These are phyloP conservation scores for Metschnikowia cerradonensis DNA, from an alignment of 805 yeast genomes.

Conservation along the genomic window DNA sequence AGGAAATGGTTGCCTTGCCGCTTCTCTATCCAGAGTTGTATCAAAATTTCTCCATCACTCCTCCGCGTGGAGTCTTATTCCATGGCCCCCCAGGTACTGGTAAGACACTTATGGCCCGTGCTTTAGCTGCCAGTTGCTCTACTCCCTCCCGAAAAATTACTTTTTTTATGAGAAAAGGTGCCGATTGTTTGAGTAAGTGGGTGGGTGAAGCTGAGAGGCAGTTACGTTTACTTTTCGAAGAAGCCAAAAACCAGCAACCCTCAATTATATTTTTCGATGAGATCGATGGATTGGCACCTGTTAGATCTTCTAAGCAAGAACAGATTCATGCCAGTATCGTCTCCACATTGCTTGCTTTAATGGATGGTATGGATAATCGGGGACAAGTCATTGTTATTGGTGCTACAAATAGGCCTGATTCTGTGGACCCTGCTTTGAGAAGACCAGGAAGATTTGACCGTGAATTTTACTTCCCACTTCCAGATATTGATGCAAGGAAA, in stretches of 20 bases:
- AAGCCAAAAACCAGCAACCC: constrained; percentile 94
- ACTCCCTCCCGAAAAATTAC: constrained; percentile 82
- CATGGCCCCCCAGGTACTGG: constrained; percentile 99
- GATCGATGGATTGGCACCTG: constrained; percentile 98
- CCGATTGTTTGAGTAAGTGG: constrained; percentile 96
- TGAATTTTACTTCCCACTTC: constrained; percentile 93
- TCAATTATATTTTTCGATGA: constrained; percentile 95
- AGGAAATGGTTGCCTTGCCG: constrained; percentile 96
- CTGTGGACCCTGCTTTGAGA: constrained; percentile 96
- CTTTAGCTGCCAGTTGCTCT: constrained; percentile 92
- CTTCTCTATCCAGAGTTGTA: constrained; percentile 90
- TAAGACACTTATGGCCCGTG: constrained; percentile 96
- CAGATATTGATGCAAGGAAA: constrained; percentile 73
- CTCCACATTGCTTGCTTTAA: constrained; percentile 86
- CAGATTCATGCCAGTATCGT: constrained; percentile 98
- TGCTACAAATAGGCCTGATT: constrained; percentile 96
- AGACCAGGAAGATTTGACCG: constrained; percentile 97
- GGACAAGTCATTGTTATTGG: constrained; percentile 98
- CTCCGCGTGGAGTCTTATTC: constrained; percentile 94
- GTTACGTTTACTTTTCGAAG: constrained; percentile 84
- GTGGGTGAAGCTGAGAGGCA: constrained; percentile 99
- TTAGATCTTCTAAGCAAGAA: constrained; percentile 93
- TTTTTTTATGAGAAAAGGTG: constrained; percentile 97
- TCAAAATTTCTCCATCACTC: constrained; percentile 83
- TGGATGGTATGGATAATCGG: constrained; percentile 99